These are phyloP conservation scores for Mercurialis annua DNA, from an alignment of 345 rosid genomes.

Conservation along the genomic window DNA sequence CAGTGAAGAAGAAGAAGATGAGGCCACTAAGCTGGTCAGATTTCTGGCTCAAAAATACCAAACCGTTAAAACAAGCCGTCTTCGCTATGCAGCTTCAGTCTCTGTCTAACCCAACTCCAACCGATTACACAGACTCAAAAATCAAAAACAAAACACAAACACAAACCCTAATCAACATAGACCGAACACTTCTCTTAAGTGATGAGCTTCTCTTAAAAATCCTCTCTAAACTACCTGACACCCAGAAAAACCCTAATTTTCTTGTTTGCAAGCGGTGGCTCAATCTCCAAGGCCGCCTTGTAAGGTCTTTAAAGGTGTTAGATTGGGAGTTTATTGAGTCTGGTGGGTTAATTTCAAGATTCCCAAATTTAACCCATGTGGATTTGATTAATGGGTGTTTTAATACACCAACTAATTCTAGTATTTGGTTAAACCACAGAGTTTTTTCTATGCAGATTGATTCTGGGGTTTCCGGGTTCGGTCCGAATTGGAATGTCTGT, in stretches of 20 bases:
- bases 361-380: constrained; percentile 27
- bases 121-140: constrained; percentile 27
- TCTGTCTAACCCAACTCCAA: constrained; percentile 30
- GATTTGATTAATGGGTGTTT: constrained; percentile 27
- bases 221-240: constrained; percentile 23
- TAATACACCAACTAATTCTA: constrained; percentile 14
- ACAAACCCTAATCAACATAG: constrained; percentile 39
- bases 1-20: constrained; percentile 38
- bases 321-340: constrained; percentile 34
- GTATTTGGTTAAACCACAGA: constrained; percentile 23
- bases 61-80: constrained; percentile 50
- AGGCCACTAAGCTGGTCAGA: constrained; percentile 56
- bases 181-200: constrained; percentile 61
- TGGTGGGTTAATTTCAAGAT: constrained; percentile 25
- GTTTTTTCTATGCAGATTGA: constrained; percentile 15
- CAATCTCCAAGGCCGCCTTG: constrained; percentile 32
- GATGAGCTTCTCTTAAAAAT: constrained; percentile 30
- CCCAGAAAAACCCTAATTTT: constrained; percentile 19
- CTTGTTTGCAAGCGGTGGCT: constrained; percentile 37
- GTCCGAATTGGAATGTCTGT: constrained; percentile 22
- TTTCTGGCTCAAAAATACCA: constrained; percentile 48
- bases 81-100: constrained; percentile 58
- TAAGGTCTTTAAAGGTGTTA: constrained; percentile 27
- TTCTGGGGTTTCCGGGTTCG: constrained; percentile 21
- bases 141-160: constrained; percentile 41